Base-by-base conservation (phyloP, 345 rosid species). In the Populus deltoides region DNA sequence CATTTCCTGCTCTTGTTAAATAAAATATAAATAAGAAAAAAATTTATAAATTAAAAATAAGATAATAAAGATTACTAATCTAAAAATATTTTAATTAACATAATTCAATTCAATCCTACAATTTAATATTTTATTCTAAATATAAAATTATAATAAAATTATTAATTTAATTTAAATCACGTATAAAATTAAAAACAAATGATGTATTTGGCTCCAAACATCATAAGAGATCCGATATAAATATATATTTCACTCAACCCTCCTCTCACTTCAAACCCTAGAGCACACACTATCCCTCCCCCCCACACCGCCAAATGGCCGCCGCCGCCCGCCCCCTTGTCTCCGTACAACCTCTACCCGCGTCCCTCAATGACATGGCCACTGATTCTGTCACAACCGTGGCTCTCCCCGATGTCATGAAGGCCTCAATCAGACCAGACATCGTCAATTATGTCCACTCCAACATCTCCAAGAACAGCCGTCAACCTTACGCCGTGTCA, bases 401-500 rank as follows among this genome's bases (percentile, higher is more conserved):
- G 7, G 81, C 83, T 1, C 84, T 94, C 0, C 95, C 99, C 11
- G 97, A 90, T 49, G 95, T 94, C 45, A 89, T 97, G 94, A 86
- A 86, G 77, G 91, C 97, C 16, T 85, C 97, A 1, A 85, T 97
- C 69, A 89, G 98, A 1, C 97, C 99, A 0, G 99, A 97, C 68
- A 82, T 94, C 72, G 97, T 97, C 27, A 84, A 49, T 78, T 85
- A 74, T 72, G 95, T 90, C n/a, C 99, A 94, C 84, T 72, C 90
- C 9, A 85, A 92, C 25, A 88, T 94, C 31, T 94, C 98, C 70
- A 94, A 94, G 75, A 97, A 97, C 83, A 75, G 89, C 76, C 92
- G 99, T 33, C 98, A 92, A 77, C 97, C 99, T 18, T 97, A 97
- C 74, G 98, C 99, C 49, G 99, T 97, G 3, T 97, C 97, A 47